Evolutionary conservation across 352 stramenopile species (phyloP), one percentile per base, ranked within the genome.

Genomic region (Peronospora farinosa): DNA sequence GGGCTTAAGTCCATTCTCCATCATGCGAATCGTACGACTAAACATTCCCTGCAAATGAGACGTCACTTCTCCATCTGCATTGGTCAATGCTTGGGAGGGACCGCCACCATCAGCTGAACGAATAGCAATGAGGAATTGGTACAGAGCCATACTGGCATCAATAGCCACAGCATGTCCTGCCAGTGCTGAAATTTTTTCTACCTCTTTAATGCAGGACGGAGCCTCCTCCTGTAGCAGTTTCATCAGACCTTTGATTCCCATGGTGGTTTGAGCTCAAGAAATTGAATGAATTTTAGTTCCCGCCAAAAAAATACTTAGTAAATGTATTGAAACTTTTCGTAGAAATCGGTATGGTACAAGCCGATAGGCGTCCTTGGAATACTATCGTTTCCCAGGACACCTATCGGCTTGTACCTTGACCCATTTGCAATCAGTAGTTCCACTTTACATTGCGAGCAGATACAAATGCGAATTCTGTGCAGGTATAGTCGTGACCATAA

Each of bases 211-310:
- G 60, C 94, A 96, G 52, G 94, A 88, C 3, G 96, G 96, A 39
- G 95, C 95, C 74, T 99, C 95, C 60, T 98, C 95, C 40, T 95
- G 92, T 19, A 99, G 77, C 40, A 99, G 79, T 74, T 99, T 98
- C 65, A 97, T 98, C 42, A 99, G 74, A 8, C 95, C 93, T 78
- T 99, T 98, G 71, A 99, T 99, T 57, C 97, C 96, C 95, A 99
- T 99, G 42, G 4, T 61, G 37, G n/a, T n/a, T n/a, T n/a, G n/a
- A n/a, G n/a, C n/a, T n/a, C n/a, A n/a, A 19, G 28, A 30, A 15
- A 5, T 21, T n/a, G n/a, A n/a, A n/a, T n/a, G n/a, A 12, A 33
- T 15, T 42, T 3, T 31, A 6, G 13, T 37, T 37, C 32, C 32
- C 32, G 32, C 32, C 13, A 37, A 37, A 36, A 36, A 31, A 31